phyloP scores from a whole-genome alignment of 177 flowering plant species.

The Vitis hybrid region DNA sequence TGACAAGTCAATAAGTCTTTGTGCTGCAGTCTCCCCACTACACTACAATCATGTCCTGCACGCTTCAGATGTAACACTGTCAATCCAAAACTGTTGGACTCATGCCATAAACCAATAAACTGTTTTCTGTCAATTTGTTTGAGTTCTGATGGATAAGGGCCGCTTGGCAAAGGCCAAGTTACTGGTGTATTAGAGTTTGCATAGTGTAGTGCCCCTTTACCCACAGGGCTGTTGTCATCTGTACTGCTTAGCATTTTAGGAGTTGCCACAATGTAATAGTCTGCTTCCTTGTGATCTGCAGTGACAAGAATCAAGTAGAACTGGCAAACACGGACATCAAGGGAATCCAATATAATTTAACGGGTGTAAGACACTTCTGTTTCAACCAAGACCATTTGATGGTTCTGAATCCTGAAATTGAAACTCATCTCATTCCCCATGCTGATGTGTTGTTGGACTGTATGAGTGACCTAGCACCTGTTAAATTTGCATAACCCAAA shows the following conservation, averaged over 20 bases:
- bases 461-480: conserved; percentile 21
- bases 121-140: too few species aligned
- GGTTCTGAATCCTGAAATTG: conserved; percentile 59
- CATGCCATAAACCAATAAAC: too few species aligned
- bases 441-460: not conserved
- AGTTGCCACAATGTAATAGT: conserved; percentile 55
- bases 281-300: conserved; percentile 36
- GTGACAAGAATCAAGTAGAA: conserved; percentile 69
- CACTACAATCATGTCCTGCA: too few species aligned
- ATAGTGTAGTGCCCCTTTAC: conserved; percentile 45
- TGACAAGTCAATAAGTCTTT: too few species aligned
- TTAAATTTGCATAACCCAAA: too few species aligned
- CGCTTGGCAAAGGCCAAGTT: conserved; percentile 26
- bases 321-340: conserved; percentile 72
- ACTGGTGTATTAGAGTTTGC: conserved; percentile 23
- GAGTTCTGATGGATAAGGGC: conserved; percentile 35
- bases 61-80: too few species aligned
- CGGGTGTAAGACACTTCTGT: conserved; percentile 66
- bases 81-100: too few species aligned
- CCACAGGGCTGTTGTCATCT: conserved; percentile 9
- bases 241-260: conserved; percentile 34
- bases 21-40: too few species aligned
- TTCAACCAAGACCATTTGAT: conserved; percentile 60
- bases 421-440: conserved; percentile 47
- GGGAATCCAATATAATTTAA: conserved; percentile 45